A percentile compares a stretch with the other conserved stretches of the same genome.
Conservation (phyloP, 805 yeast species). For the Hemisphaericaspora nanyangensis region DNA sequence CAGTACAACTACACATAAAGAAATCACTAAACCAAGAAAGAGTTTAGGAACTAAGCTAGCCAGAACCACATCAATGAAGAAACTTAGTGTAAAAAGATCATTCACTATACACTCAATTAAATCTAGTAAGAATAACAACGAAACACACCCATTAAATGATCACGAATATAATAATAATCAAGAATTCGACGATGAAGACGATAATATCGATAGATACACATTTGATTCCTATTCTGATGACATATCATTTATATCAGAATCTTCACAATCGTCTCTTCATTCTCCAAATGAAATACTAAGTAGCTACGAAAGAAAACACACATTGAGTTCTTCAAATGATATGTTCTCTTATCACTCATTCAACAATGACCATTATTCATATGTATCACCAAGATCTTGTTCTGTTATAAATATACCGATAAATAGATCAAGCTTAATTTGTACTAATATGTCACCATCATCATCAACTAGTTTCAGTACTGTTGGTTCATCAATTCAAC, state of each 20-base stretch:
- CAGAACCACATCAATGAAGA: not conserved
- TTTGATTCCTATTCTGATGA: constrained; percentile 5
- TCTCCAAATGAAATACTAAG: not conserved
- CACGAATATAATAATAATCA: not conserved
- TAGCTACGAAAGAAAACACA: not conserved
- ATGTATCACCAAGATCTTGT: constrained; percentile 3
- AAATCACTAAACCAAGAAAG: no score
- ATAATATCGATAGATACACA: constrained; percentile 5
- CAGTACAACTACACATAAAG: no score
- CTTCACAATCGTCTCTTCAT: constrained; percentile 1
- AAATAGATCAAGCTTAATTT: not conserved
- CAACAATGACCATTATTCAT: constrained; percentile 1
- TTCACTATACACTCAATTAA: constrained; percentile 2
- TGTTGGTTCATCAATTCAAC: not conserved
- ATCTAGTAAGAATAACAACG: not conserved
- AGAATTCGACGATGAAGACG: constrained; percentile 1
- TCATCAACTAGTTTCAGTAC: not conserved
- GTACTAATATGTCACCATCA: not conserved
- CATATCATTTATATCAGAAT: not conserved
- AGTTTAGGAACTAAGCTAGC: no score
- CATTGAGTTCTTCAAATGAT: not conserved
- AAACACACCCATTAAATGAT: constrained; percentile 2
- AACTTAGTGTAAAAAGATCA: constrained; percentile 1
- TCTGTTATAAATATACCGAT: constrained; percentile 2
- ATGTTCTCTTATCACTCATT: constrained; percentile 1